Evolutionary conservation across 2,329 filamentous ascomycete species (phyloP).

Genomic region (Penicillium sp.): DNA sequence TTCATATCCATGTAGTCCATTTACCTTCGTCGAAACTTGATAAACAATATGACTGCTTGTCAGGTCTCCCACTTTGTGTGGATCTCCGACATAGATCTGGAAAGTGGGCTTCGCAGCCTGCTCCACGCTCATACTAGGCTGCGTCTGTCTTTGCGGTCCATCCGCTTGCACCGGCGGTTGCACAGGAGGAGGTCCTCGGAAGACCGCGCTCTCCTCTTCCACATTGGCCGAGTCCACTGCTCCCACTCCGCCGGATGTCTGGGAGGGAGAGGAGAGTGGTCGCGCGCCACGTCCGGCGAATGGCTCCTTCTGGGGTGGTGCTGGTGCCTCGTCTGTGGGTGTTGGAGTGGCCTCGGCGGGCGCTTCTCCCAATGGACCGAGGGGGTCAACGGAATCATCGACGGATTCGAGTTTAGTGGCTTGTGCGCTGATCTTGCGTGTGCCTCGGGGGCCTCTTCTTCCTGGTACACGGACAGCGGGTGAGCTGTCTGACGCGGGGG

Average conservation of each 20-base stretch:
- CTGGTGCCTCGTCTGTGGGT: slow-evolving; percentile 53
- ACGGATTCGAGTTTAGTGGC: slow-evolving; percentile 62
- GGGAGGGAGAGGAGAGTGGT: slow-evolving; percentile 42
- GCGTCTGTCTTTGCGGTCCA: slow-evolving; percentile 51
- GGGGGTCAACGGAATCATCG: slow-evolving; percentile 60
- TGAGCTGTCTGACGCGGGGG: slow-evolving; percentile 38
- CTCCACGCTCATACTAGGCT: slow-evolving; percentile 85
- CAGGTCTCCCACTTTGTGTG: slow-evolving; percentile 94
- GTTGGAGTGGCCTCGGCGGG: slow-evolving; percentile 36
- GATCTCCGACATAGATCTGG: slow-evolving; percentile 87
- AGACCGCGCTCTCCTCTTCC: slow-evolving; percentile 66
- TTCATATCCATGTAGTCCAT: slow-evolving; percentile 12
- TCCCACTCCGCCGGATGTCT: slow-evolving; percentile 49
- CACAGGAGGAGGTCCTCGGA: slow-evolving; percentile 61
- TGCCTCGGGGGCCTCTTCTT: slow-evolving; percentile 51
- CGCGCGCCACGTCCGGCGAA: slow-evolving; percentile 37
- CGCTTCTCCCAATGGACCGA: slow-evolving; percentile 58
- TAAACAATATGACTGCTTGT: slow-evolving; percentile 98
- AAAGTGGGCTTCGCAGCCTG: slow-evolving; percentile 91
- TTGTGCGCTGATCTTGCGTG: slow-evolving; percentile 58
- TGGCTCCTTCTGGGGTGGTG: slow-evolving; percentile 60
- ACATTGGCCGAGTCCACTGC: slow-evolving; percentile 67
- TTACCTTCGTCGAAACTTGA: slow-evolving; percentile 86
- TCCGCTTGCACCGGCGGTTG: slow-evolving; percentile 49
- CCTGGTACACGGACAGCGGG: slow-evolving; percentile 49